Evolutionary conservation across 2,329 filamentous ascomycete species (phyloP).

Genomic region (Hypoxylon sp.): DNA sequence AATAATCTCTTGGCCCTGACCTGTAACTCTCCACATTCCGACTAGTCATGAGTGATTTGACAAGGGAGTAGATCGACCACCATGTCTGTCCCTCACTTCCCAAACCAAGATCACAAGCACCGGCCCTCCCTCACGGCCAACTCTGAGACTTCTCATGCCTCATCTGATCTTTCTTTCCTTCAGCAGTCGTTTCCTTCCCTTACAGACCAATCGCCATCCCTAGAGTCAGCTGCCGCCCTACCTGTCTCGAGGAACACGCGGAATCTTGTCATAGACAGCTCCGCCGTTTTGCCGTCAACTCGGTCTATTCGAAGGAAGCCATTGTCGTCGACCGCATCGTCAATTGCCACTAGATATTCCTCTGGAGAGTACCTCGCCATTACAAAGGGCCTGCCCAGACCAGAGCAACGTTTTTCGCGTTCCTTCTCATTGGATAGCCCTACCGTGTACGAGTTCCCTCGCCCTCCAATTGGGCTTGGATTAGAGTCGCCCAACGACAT

Average conservation of each 20-base stretch:
- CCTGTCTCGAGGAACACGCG: slow-evolving; percentile 50
- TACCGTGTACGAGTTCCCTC: slow-evolving; percentile 71
- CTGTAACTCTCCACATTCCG: slow-evolving; percentile 41
- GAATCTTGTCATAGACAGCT: slow-evolving; percentile 49
- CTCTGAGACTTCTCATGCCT: slow-evolving; percentile 58
- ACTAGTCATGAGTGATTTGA: slow-evolving; percentile 41
- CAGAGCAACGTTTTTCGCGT: slow-evolving; percentile 68
- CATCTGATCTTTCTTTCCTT: slow-evolving; percentile 53
- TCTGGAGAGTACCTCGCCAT: slow-evolving; percentile 56
- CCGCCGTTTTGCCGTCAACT: slow-evolving; percentile 43
- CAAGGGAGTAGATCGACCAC: slow-evolving; percentile 43
- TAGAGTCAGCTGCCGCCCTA: slow-evolving; percentile 52
- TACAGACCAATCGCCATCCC: slow-evolving; percentile 45
- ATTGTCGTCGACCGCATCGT: slow-evolving; percentile 67
- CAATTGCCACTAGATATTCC: slow-evolving; percentile 64
- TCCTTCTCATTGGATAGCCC: slow-evolving; percentile 71
- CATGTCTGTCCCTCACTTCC: slow-evolving; percentile 39
- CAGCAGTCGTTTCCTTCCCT: slow-evolving; percentile 46
- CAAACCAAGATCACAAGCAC: slow-evolving; percentile 35
- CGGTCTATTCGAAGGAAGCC: slow-evolving; percentile 70
- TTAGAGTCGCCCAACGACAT: slow-evolving; percentile 42
- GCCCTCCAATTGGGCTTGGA: slow-evolving; percentile 43
- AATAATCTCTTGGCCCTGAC: slow-evolving; percentile 40
- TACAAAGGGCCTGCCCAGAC: slow-evolving; percentile 60
- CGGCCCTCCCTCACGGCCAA: slow-evolving; percentile 47